These are phyloP conservation scores for Eucalyptus tenuipes DNA, from an alignment of 345 rosid genomes.

Conservation along the genomic window DNA sequence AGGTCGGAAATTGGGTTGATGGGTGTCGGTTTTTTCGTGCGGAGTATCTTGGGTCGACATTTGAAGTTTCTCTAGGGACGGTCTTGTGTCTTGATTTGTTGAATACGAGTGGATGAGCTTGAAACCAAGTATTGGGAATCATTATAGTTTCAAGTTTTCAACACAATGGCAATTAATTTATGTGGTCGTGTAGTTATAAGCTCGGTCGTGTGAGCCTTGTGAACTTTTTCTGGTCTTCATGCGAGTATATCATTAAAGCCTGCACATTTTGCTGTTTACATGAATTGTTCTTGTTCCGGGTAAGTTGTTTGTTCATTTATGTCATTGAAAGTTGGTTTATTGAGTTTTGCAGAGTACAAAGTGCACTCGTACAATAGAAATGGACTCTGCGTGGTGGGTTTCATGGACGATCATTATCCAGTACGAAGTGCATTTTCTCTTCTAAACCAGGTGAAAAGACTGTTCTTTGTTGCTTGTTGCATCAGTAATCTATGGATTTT, in stretches of 20 bases:
- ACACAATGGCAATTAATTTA: neutral
- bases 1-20: neutral
- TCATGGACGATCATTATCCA: slow-evolving; percentile 96
- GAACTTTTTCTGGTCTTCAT: neutral
- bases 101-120: neutral
- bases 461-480: neutral
- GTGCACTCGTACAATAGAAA: slow-evolving; percentile 85
- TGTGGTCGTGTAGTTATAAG: neutral
- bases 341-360: slow-evolving; percentile 60
- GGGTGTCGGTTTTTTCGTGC: neutral
- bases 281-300: neutral
- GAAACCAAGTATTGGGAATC: neutral
- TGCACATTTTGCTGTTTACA: neutral
- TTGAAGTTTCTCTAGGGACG: neutral
- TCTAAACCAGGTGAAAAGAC: slow-evolving; percentile 57
- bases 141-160: neutral
- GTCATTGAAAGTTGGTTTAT: neutral
- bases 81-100: neutral
- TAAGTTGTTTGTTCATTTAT: neutral
- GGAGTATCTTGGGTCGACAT: neutral
- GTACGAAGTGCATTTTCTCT: slow-evolving; percentile 88
- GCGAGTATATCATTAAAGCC: neutral
- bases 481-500: neutral
- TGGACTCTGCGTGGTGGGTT: slow-evolving; percentile 81
- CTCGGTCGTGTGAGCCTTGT: neutral